Base-by-base conservation (phyloP, 2,329 filamentous ascomycete genomes). In the Dactylonectria estremocensis region DNA sequence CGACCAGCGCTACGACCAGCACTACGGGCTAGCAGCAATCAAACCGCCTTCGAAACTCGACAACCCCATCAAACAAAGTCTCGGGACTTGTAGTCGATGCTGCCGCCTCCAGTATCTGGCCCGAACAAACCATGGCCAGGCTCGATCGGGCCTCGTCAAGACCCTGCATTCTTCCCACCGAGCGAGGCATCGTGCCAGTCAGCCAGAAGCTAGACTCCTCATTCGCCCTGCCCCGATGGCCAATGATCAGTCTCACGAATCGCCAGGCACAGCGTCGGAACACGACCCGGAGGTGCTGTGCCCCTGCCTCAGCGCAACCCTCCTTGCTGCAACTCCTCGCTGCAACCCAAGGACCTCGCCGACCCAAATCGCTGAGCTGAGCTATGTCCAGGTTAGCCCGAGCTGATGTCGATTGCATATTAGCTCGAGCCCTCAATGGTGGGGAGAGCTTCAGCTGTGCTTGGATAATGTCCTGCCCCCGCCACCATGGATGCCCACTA, bases 361-460 rank as follows among this genome's bases (percentile, higher is more conserved):
- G 56, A 43, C 28, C 28, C 43, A 43, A 45, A 45, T 22, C 22
- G 46, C 37, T 52, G 57, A 33, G 9, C 49, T 52, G 49, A 31
- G 55, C 57, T 40, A 46, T 7, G 9, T 5, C 40, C 40, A 16
- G 40, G n/a, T 14, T 43, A 16, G 35, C 14, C 22, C 55, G 46
- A 55, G 50, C 50, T 55, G 49, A 33, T 33, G 43, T 45, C 28
- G 13, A 20, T n/a, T 31, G 56, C 50, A 35, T 50, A 61, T 56
- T 65, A 55, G 63, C 52, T 14, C 37, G 33, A 31, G n/a, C 35
- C 33, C 24, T 37, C 35, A 49, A 52, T 52, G 55, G 55, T 46
- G 63, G 63, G 57, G 61, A 56, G 45, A 57, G 52, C 57, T 56
- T 66, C 63, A 66, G 63, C 57, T 66, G 45, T 55, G 45, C 57